Evolutionary conservation across 1,284 basidiomycete genomes (phyloP), one percentile per base, ranked within the genome.

Genomic region (Schizophyllum amplum): DNA sequence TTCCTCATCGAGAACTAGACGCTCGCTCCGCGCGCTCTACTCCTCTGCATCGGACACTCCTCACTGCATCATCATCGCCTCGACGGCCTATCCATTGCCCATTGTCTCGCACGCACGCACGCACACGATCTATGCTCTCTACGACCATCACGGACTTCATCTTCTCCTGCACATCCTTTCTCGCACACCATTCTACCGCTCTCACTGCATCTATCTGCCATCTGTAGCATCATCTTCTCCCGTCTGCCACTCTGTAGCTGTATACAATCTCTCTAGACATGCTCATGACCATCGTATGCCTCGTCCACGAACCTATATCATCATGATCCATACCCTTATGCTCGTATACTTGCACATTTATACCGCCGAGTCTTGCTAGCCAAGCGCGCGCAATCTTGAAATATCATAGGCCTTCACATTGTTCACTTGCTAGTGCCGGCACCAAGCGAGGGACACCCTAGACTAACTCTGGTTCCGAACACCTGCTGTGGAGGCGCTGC

Each of bases 1-100:
- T 90, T 86, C 69, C 73, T 90, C 57, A 76, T 90, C 53, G 85
- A 87, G 59, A 84, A 86, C 64, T 86, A 72, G 33, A 42, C n/a
- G 33, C 33, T 42, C 33, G 13, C 33, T 9, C 33, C 13, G 11
- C 33, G 33, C 33, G 52, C 26, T 5, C 24, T 33, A 22, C 25
- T 53, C 21, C n/a, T n/a, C 33, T 42, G 33, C 33, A 9, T 17
- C 17, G 33, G 33, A 42, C 33, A n/a, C 33, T 42, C 33, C 33
- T 42, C 17, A 17, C 33, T 42, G 33, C 33, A 42, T 42, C 33
- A 42, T 42, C 33, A 42, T 42, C 33, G 33, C 33, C 33, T 42
- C 33, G 33, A 42, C 7, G 33, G 33, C 33, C 17, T 17, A 9
- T 42, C 33, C 7, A 5, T 33, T 5, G 27, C 5, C 27, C 33